A percentile compares a stretch with the other conserved stretches of the same genome.
phyloP scores from a whole-genome alignment of 306 rosid species.

The Mucuna pruriens region DNA sequence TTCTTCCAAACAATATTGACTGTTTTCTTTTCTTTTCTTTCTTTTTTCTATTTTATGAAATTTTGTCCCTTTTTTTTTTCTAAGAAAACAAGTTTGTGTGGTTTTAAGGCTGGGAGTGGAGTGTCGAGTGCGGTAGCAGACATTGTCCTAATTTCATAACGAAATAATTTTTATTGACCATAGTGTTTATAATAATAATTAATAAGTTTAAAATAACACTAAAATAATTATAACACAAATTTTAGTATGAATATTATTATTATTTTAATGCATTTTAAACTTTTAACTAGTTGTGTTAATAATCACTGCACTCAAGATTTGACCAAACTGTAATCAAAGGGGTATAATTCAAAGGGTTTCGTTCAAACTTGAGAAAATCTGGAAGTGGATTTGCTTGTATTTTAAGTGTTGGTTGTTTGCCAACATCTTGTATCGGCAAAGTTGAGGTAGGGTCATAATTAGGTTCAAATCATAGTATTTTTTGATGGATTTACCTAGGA shows the following conservation, averaged over 20 bases:
- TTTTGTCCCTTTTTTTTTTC: no score
- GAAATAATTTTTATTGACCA: neutral
- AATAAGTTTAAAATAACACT: neutral
- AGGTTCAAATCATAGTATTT: neutral
- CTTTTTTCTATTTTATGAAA: no score
- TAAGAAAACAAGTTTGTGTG: neutral
- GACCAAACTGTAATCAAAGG: neutral
- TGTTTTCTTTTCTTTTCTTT: no score
- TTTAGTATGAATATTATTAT: neutral
- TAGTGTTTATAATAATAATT: neutral
- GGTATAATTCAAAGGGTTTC: neutral
- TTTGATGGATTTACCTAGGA: neutral
- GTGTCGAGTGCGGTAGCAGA: neutral
- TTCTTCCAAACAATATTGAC: no score
- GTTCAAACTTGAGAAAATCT: neutral
- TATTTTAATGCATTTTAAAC: neutral
- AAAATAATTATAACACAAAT: neutral
- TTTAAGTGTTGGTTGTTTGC: conserved; percentile 3
- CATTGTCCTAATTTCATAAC: neutral
- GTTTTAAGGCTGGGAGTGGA: neutral
- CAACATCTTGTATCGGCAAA: neutral
- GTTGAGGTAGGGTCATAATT: conserved; percentile 15
- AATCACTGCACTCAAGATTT: neutral
- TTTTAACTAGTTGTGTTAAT: neutral
- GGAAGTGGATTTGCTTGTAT: neutral